Evolutionary conservation across 2,329 filamentous ascomycete genomes (phyloP).

Genomic region (Aureobasidium lini): DNA sequence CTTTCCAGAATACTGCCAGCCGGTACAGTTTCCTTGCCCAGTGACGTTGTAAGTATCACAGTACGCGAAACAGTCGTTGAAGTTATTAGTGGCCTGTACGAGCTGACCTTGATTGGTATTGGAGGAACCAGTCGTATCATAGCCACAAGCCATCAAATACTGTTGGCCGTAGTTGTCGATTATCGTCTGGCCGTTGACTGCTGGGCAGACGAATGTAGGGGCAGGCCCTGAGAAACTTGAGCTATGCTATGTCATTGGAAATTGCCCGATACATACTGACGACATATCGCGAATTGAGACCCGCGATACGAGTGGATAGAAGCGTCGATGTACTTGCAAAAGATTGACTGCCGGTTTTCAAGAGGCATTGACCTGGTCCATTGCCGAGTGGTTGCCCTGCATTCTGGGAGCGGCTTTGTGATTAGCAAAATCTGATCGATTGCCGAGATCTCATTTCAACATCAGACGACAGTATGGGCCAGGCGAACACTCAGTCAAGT

Average conservation of each 20-base stretch:
- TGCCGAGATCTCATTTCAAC: too few relatives aligned
- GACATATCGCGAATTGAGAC: background rate
- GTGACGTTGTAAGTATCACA: background rate
- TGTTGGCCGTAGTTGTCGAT: constrained; percentile 5
- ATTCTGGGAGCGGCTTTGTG: too few relatives aligned
- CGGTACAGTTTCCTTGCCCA: too few relatives aligned
- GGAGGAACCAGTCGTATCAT: background rate
- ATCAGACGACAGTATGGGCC: too few relatives aligned
- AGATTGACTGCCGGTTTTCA: background rate
- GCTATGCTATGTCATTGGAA: too few relatives aligned
- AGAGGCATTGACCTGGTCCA: background rate
- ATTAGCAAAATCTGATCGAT: too few relatives aligned
- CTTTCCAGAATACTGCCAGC: too few relatives aligned
- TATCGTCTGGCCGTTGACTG: constrained; percentile 9
- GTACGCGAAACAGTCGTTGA: constrained; percentile 14
- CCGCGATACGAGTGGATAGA: background rate
- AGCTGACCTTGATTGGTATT: background rate
- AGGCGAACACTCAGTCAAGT: too few relatives aligned
- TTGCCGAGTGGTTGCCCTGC: too few relatives aligned
- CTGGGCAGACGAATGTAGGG: constrained; percentile 10
- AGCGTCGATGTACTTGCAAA: background rate
- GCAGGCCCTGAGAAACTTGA: background rate
- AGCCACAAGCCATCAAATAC: constrained; percentile 13
- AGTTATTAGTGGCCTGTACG: background rate
- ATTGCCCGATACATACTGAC: background rate